Evolutionary conservation across 805 yeast species (phyloP), one percentile per base, ranked within the genome.

Genomic region (Grigorovia transvaalensis): DNA sequence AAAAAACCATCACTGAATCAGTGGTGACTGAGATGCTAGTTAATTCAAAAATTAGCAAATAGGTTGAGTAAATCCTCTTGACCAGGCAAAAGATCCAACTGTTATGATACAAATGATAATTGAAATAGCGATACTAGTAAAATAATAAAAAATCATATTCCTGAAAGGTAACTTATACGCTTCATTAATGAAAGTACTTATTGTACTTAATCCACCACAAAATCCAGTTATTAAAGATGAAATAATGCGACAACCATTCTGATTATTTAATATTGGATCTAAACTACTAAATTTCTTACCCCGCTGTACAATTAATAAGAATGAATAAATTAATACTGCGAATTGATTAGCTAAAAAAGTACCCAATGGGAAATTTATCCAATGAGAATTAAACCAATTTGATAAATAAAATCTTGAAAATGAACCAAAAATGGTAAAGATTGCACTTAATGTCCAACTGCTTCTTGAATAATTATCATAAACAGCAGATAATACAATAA

Each of bases 111-210:
- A 67, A 1, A 79, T 38, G 4, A 68, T 50, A 61, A 78, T 86
- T 15, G 83, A 74, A 0, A 70, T 50, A 1, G 66, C 58, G 1
- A 87, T 59, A 15, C 86, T 75, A 0, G 62, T 51, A 1, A 67
- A 27, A 6, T 77, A 84, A 62, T 89, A 89, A 8, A 65, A 53
- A 51, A 80, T 76, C 4, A 79, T 67, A 53, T 69, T 54, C 15
- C 61, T 42, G 5, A 72, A 57, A 12, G 62, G 66, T 47, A 76
- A 55, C 3, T 67, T 64, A 51, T 65, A 72, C 42, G 87, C 65
- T 64, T 89, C 97, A 44, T 77, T 80, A 9, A 85, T 75, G 57
- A 88, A 85, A 0, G 96, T 85, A 51, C 91, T 82, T 43, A 87
- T 78, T 0, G 96, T 86, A 43, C 88, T 80, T 49, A 84, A 65